Conservation (phyloP, 1,139 yeast species). For the Lodderomyces parapsilosis region DNA sequence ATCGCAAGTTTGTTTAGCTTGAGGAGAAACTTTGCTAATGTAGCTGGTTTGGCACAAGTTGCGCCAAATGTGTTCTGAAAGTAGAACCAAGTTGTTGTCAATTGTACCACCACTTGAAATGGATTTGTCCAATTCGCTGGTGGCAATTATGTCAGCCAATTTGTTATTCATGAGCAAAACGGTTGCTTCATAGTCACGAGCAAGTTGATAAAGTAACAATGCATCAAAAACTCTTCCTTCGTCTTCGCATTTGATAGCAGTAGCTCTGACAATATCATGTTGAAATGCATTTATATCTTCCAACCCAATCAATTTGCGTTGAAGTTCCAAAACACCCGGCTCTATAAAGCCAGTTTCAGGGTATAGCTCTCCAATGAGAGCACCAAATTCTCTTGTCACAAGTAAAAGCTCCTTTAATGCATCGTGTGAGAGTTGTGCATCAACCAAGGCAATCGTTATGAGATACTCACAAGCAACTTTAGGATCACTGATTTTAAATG, state of each 20-base stretch:
- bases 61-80: slow-evolving; percentile 57
- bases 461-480: slow-evolving; percentile 88
- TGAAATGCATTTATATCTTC: slow-evolving; percentile 49
- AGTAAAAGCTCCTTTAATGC: slow-evolving; percentile 81
- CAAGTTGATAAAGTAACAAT: slow-evolving; percentile 76
- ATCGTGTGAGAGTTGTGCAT: slow-evolving; percentile 47
- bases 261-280: slow-evolving; percentile 70
- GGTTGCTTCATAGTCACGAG: slow-evolving; percentile 89
- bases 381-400: slow-evolving; percentile 80
- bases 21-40: slow-evolving; percentile 44
- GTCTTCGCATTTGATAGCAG: slow-evolving; percentile 86
- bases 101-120: slow-evolving; percentile 41
- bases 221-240: slow-evolving; percentile 92
- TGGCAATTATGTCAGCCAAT: slow-evolving; percentile 75
- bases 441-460: slow-evolving; percentile 61
- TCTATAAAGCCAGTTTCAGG: slow-evolving; percentile 59
- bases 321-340: slow-evolving; percentile 83
- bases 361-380: slow-evolving; percentile 77
- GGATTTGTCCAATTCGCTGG: slow-evolving; percentile 70
- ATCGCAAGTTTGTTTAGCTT: slow-evolving; percentile 61
- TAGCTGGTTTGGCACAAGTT: slow-evolving; percentile 52
- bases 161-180: slow-evolving; percentile 71
- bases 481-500: slow-evolving; percentile 84
- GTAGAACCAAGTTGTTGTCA: slow-evolving; percentile 50
- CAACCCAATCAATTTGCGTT: slow-evolving; percentile 66